phyloP scores from a whole-genome alignment of 225 moss, liverwort and hornwort genomes.

The Climacium dendroides region DNA sequence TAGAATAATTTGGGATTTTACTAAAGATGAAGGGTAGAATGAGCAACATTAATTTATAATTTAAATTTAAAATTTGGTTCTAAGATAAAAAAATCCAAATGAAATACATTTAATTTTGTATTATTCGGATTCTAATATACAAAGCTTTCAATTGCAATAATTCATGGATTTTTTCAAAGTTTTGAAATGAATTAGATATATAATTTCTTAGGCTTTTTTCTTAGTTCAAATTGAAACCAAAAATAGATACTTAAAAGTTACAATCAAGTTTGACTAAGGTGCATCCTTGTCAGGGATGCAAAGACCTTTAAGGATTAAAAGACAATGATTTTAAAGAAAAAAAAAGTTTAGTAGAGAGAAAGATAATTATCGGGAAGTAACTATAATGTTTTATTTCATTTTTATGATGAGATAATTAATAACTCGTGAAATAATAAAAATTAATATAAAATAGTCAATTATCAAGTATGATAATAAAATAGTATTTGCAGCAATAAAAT shows the following conservation, averaged over 20 bases:
- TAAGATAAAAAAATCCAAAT: background rate
- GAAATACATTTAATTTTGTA: background rate
- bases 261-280: background rate
- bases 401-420: background rate
- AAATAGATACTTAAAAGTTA: background rate
- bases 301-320: background rate
- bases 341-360: background rate
- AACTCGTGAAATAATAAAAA: background rate
- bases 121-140: background rate
- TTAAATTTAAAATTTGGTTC: background rate
- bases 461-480: background rate
- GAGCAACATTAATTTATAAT: background rate
- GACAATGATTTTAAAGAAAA: background rate
- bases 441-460: background rate
- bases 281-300: fast-evolving
- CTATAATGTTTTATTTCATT: background rate
- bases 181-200: background rate
- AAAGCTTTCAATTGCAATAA: background rate
- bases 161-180: background rate
- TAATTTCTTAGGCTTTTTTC: background rate
- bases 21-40: background rate
- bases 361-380: background rate
- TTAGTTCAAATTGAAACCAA: background rate
- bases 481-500: background rate
- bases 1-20: background rate